Evolutionary conservation across 1,284 basidiomycete species (phyloP), one percentile per base, ranked within the genome.

Genomic region (Phaffia rhodozyma): DNA sequence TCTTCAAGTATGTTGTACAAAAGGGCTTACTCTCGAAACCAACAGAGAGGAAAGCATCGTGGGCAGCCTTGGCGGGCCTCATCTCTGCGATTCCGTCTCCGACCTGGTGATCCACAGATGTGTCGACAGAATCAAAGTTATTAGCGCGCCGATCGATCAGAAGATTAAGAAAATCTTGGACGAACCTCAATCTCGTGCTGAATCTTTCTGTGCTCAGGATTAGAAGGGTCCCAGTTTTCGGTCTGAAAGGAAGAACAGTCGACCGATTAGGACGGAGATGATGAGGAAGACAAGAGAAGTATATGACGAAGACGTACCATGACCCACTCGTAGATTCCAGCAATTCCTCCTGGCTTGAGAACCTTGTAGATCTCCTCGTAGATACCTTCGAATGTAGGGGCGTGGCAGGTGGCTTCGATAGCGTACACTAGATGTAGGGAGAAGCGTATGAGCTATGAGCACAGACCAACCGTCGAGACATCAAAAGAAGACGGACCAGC

Each of bases 11-110:
- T 21, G 23, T 16, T 27, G 56, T 18, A n/a, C 27, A 5, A 21
- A 21, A 20, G 43, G n/a, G 50, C 62, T 58, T 9, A 63, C 62
- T 84, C 73, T 86, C 77, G 79, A 97, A 93, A 29, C 94, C 94
- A 66, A 97, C 92, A 3, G 79, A 80, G 72, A 84, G 79, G 68
- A 98, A 77, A 0, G 94, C 96, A 66, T 86, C 76, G 66, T 89
- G 84, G 1, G 91, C 86, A 63, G 80, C 77, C 53, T 78, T 74
- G 62, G 94, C 79, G 43, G 84, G 84, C 25, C 94, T 86, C 93
- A 98, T 97, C 79, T 97, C 91, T 25, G 94, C 91, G 72, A 98
- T 97, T 69, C 96, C 94, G 74, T 96, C 92, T 55, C 94, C 94
- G 62, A 97, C 70, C 74, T 81, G 50, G 21, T 58, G 34, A n/a